Percentiles rank a stretch among this genome's conserved stretches.
Evolutionary conservation across 345 rosid genomes (phyloP).

Genomic region (Gossypium mustelinum): DNA sequence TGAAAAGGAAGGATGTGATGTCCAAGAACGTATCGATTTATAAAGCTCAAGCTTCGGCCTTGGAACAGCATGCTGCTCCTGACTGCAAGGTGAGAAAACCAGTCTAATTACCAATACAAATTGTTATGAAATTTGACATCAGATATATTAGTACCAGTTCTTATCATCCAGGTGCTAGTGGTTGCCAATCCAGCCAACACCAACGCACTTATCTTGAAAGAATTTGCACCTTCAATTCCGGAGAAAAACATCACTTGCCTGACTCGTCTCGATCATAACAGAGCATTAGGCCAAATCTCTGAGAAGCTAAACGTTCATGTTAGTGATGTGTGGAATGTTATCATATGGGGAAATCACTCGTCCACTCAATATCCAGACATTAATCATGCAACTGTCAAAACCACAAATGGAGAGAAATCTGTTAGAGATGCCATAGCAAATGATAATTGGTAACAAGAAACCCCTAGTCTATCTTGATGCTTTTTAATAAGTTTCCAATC

Average conservation of each 20-base stretch:
- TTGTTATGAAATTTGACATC: not conserved
- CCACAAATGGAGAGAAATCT: not conserved
- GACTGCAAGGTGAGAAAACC: not conserved
- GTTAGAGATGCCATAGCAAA: not conserved
- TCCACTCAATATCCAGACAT: not conserved
- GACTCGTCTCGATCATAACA: constrained; percentile 6
- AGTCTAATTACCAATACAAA: not conserved
- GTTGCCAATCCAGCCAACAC: constrained; percentile 71
- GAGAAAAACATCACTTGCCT: constrained; percentile 6
- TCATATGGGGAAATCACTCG: constrained; percentile 37
- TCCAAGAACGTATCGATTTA: not conserved
- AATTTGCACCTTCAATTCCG: constrained; percentile 63
- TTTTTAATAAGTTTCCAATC: not conserved
- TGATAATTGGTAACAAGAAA: not conserved
- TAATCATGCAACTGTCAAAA: not conserved
- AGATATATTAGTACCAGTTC: not conserved
- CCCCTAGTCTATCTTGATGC: too few species aligned
- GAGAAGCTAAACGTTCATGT: constrained; percentile 54
- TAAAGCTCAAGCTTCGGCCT: not conserved
- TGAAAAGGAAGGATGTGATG: not conserved
- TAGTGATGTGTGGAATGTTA: constrained; percentile 58
- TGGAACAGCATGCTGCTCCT: not conserved
- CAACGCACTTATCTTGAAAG: constrained; percentile 72
- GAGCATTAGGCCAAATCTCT: constrained; percentile 56
- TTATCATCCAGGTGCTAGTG: not conserved